These are phyloP conservation scores for Ammopiptanthus mongolicus DNA, from an alignment of 306 rosid species.

Conservation along the genomic window DNA sequence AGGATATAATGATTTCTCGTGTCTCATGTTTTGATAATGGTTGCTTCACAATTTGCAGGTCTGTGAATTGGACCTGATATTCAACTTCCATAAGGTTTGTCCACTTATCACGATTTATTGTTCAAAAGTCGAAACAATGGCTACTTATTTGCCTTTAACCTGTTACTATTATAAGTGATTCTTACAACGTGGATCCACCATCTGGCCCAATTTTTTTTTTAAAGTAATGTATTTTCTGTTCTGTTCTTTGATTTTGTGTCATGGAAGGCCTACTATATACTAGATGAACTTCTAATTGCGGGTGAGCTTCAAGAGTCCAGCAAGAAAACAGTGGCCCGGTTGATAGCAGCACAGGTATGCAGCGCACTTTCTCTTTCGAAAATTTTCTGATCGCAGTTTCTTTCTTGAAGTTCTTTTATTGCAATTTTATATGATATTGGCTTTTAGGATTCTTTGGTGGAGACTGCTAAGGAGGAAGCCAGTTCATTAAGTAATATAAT, in stretches of 20 bases:
- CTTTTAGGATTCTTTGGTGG: constrained; percentile 88
- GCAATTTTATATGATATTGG: not conserved
- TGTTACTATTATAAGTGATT: not conserved
- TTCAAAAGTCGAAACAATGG: not conserved
- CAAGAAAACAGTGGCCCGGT: constrained; percentile 85
- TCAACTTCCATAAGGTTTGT: constrained; percentile 88
- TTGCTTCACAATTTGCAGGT: constrained; percentile 41
- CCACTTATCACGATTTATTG: not conserved
- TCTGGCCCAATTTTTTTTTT: not conserved
- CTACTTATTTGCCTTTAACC: not conserved
- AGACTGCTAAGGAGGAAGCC: constrained; percentile 89
- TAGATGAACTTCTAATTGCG: constrained; percentile 86
- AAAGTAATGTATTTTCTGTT: constrained; percentile 10
- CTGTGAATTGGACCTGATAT: constrained; percentile 81
- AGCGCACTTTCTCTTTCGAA: not conserved
- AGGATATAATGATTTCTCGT: not conserved
- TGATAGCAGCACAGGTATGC: constrained; percentile 92
- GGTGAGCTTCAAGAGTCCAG: constrained; percentile 97
- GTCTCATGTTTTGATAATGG: not conserved
- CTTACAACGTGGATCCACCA: not conserved
- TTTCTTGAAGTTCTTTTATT: not conserved
- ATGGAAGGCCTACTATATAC: constrained; percentile 79
- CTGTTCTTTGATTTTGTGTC: constrained; percentile 12
- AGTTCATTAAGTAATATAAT: constrained; percentile 78
- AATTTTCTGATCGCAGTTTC: not conserved